phyloP scores from a whole-genome alignment of 176 grass and related monocot species.

The Alopecurus myosuroides region DNA sequence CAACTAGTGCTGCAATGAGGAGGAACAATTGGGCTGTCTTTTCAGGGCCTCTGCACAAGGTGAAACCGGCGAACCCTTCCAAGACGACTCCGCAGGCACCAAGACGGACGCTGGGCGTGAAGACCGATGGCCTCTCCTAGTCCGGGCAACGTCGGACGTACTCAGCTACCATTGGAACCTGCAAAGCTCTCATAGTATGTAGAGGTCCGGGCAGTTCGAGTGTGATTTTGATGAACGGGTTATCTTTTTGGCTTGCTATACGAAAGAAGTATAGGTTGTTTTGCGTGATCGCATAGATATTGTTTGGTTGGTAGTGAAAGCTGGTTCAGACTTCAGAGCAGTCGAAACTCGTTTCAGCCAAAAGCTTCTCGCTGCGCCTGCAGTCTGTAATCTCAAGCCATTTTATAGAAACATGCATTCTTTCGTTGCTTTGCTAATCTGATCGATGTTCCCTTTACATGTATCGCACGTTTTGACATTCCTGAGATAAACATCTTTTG shows the following conservation, averaged over 20 bases:
- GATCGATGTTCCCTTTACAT: neutral
- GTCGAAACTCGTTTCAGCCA: neutral
- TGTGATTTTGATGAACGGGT: neutral
- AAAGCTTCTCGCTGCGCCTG: neutral
- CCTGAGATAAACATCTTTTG: neutral
- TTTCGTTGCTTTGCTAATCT: neutral
- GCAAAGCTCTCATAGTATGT: neutral
- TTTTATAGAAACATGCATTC: neutral
- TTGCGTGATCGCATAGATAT: neutral
- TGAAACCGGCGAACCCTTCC: slow-evolving; percentile 1
- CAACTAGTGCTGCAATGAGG: too few species aligned
- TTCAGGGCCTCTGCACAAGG: slow-evolving; percentile 35
- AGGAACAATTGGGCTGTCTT: neutral
- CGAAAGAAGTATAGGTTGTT: neutral
- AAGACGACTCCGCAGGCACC: slow-evolving; percentile 31
- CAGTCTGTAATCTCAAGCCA: neutral
- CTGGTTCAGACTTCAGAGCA: neutral
- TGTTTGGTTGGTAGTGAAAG: neutral
- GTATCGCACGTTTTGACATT: neutral
- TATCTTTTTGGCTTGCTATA: neutral
- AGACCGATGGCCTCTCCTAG: slow-evolving; percentile 30
- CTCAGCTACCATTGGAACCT: neutral
- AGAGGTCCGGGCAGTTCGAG: neutral
- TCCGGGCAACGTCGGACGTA: neutral
- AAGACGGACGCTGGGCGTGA: slow-evolving; percentile 29